Percentiles rank a stretch among this genome's conserved stretches.
These are phyloP conservation scores for Clavulina sp. DNA, from an alignment of 768 basidiomycete species.

Conservation along the genomic window DNA sequence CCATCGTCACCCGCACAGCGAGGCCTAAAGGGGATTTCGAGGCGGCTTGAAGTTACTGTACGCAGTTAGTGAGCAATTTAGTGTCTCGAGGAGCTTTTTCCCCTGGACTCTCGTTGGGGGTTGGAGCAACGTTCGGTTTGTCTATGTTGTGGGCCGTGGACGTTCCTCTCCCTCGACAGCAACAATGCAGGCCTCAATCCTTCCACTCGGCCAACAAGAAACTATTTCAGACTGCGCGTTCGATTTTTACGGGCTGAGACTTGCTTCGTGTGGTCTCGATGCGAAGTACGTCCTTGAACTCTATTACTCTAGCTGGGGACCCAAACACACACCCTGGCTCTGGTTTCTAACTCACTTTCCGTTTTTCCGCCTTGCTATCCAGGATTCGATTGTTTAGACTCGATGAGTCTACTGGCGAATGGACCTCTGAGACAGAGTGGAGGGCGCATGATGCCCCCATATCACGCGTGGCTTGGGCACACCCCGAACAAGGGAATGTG, in stretches of 20 bases:
- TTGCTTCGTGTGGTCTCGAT: conserved; percentile 70
- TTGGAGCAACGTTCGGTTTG: no score
- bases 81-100: no score
- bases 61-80: no score
- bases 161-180: no score
- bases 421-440: conserved; percentile 80
- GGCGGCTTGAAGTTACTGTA: no score
- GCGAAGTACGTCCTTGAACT: conserved; percentile 35
- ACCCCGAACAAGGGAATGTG: conserved; percentile 79
- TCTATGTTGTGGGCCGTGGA: no score
- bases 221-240: conserved; percentile 75
- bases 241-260: conserved; percentile 72
- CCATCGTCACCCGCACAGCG: no score
- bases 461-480: conserved; percentile 72
- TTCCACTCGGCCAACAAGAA: conserved; percentile 45
- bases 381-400: conserved; percentile 80
- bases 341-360: conserved; percentile 11
- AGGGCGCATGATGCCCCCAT: conserved; percentile 97
- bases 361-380: conserved; percentile 9
- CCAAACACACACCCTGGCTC: conserved; percentile 11
- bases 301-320: background rate
- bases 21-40: no score
- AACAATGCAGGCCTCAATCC: conserved; percentile 3
- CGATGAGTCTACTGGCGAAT: conserved; percentile 52
- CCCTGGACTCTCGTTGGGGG: no score